Evolutionary conservation across 2,329 filamentous ascomycete species (phyloP).

Genomic region (Madurella mycetomatis): DNA sequence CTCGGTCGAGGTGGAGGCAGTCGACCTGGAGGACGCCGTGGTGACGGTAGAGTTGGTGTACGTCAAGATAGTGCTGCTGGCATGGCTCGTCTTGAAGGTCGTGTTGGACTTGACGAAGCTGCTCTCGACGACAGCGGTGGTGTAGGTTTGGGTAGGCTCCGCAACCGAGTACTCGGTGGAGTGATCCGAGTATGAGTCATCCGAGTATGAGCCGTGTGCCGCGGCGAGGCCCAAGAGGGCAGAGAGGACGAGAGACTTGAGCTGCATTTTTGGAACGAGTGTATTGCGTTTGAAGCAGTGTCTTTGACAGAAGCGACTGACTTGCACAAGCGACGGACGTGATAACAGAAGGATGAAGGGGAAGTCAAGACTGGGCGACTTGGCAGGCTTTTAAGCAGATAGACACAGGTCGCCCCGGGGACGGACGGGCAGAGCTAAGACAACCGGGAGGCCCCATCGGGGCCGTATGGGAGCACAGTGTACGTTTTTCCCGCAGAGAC

Average conservation of each 20-base stretch:
- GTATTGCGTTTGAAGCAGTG: not conserved
- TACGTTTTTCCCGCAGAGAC: not conserved
- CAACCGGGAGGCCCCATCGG: not conserved
- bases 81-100: not conserved
- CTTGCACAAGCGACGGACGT: not conserved
- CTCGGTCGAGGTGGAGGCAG: not conserved
- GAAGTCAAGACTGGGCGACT: not conserved
- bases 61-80: conserved; percentile 1
- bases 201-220: conserved; percentile 8
- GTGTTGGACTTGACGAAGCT: not conserved
- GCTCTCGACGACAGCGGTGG: not conserved
- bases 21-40: not conserved
- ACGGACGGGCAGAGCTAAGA: not conserved
- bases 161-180: not conserved
- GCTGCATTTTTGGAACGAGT: conserved; percentile 19
- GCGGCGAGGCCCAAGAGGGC: conserved; percentile 15
- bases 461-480: conserved; percentile 2
- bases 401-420: conserved; percentile 2
- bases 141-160: not conserved
- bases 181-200: conserved; percentile 2
- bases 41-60: conserved; percentile 6
- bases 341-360: not conserved
- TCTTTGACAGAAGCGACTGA: not conserved
- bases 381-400: not conserved
- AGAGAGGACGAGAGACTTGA: conserved; percentile 21